Evolutionary conservation across 2,329 filamentous ascomycete genomes (phyloP).

Genomic region (Cordyceps cicadae): DNA sequence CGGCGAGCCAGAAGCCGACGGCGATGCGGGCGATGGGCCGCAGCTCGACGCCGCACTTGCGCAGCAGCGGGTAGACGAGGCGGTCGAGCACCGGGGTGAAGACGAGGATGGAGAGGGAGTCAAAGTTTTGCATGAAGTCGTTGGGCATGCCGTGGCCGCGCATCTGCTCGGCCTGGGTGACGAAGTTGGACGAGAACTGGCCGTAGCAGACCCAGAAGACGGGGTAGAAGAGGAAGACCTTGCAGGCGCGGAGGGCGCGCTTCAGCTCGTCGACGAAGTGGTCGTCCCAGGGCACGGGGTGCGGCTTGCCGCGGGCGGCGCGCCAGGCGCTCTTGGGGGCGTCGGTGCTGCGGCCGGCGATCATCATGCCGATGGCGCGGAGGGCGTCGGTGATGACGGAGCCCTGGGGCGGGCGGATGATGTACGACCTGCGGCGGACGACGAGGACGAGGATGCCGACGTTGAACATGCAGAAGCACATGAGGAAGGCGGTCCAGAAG

Average conservation of each 20-base stretch:
- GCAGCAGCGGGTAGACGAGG: conserved; percentile 53
- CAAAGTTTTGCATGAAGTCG: conserved; percentile 61
- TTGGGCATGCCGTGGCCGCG: conserved; percentile 58
- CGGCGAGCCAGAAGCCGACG: conserved; percentile 50
- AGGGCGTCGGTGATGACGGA: conserved; percentile 60
- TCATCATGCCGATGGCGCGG: conserved; percentile 35
- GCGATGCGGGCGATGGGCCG: conserved; percentile 59
- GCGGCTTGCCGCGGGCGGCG: conserved; percentile 37
- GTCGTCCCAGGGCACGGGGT: conserved; percentile 56
- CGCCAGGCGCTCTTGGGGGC: conserved; percentile 61
- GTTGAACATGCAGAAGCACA: conserved; percentile 54
- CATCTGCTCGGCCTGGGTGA: conserved; percentile 52
- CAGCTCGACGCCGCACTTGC: conserved; percentile 49
- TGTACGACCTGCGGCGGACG: conserved; percentile 35
- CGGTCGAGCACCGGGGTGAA: conserved; percentile 58
- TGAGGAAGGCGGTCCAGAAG: conserved; percentile 57
- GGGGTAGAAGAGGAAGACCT: conserved; percentile 60
- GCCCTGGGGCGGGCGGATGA: conserved; percentile 49
- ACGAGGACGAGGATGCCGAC: conserved; percentile 48
- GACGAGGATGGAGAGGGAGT: conserved; percentile 58
- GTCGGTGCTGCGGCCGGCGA: conserved; percentile 37
- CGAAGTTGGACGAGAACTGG: conserved; percentile 60
- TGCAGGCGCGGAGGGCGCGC: conserved; percentile 58
- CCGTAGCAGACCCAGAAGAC: conserved; percentile 62
- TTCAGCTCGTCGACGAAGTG: conserved; percentile 65